phyloP scores from a whole-genome alignment of 2,329 filamentous ascomycete species.

The Botryotinia narcissicola region DNA sequence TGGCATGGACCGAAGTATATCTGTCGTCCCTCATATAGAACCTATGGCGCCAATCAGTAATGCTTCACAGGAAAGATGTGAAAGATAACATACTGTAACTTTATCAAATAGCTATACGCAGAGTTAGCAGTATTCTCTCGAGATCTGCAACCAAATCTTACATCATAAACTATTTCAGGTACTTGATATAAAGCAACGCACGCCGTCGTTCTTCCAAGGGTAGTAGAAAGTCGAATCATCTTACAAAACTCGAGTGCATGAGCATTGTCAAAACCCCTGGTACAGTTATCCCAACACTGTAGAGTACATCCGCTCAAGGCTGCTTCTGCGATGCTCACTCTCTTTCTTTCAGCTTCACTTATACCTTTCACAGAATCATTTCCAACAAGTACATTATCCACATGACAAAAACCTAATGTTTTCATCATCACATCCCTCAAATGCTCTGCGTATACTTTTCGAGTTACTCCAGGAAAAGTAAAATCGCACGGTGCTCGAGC shows the following conservation, averaged over 20 bases:
- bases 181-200: constrained; percentile 72
- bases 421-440: constrained; percentile 61
- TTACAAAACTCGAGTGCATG: constrained; percentile 72
- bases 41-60: constrained; percentile 38
- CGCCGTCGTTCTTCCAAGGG: constrained; percentile 60
- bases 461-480: constrained; percentile 56
- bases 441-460: constrained; percentile 48
- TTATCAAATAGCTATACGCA: constrained; percentile 58
- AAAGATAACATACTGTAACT: constrained; percentile 40
- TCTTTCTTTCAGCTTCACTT: constrained; percentile 76
- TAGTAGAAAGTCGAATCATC: constrained; percentile 61
- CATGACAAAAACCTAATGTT: constrained; percentile 68
- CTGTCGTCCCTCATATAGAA: constrained; percentile 66
- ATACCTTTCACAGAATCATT: constrained; percentile 70
- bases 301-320: constrained; percentile 67
- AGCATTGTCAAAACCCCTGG: constrained; percentile 68
- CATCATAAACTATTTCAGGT: constrained; percentile 63
- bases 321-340: constrained; percentile 78
- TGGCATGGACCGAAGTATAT: constrained; percentile 67
- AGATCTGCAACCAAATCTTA: constrained; percentile 36
- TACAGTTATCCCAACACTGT: constrained; percentile 75
- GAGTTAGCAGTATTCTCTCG: background rate
- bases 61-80: too few relatives aligned
- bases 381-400: constrained; percentile 68
- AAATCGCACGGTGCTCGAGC: constrained; percentile 62